Conservation (phyloP, 257 asterid species). For the Nicotiana noctiflora region DNA sequence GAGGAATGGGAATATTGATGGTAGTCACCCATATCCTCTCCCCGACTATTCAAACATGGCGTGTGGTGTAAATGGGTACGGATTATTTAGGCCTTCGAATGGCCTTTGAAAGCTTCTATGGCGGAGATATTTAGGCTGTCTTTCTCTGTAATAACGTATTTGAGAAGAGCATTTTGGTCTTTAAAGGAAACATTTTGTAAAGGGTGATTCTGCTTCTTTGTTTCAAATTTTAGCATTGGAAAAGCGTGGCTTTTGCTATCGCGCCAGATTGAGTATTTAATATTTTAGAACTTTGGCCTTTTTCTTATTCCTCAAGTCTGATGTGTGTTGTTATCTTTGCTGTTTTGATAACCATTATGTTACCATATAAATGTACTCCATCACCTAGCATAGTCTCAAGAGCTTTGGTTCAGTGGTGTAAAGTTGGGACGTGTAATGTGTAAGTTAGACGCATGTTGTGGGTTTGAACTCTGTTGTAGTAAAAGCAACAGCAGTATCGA, state of each 20-base stretch:
- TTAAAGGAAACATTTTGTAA: constrained; percentile 25
- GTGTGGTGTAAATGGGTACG: constrained; percentile 53
- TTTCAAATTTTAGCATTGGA: constrained; percentile 3
- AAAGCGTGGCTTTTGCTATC: constrained; percentile 1
- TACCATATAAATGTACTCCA: neutral
- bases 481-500: too few species aligned
- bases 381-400: neutral
- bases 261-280: constrained; percentile 4
- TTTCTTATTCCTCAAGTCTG: neutral
- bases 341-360: neutral
- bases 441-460: neutral
- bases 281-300: neutral
- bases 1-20: constrained; percentile 40
- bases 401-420: neutral
- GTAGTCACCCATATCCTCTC: constrained; percentile 38
- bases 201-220: constrained; percentile 28
- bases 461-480: neutral
- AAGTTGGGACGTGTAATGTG: neutral
- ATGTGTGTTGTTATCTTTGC: neutral
- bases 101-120: constrained; percentile 38
- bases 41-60: constrained; percentile 51
- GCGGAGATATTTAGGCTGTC: constrained; percentile 1
- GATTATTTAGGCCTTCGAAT: constrained; percentile 66
- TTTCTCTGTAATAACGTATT: constrained; percentile 13
- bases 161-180: constrained; percentile 8